Evolutionary conservation across 176 grass and related monocot species (phyloP), one percentile per base, ranked within the genome.

Genomic region (Oryza meyeriana): DNA sequence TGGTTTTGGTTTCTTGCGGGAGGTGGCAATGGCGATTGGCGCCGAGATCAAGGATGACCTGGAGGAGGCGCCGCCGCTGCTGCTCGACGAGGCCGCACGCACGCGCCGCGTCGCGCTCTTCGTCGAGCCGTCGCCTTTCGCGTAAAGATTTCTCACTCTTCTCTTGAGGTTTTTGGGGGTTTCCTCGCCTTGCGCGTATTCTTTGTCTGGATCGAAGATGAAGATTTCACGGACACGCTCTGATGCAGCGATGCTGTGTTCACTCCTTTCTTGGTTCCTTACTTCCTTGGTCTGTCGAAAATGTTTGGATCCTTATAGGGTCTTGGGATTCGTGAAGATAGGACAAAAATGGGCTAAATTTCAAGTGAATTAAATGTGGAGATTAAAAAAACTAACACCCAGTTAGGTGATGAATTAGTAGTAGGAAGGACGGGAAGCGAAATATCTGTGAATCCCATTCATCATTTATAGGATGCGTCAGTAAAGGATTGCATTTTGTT

Each of bases 101-200:
- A 81, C 91, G 4, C 87, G 91, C n/a, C 87, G 91, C 61, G 58
- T 93, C 75, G 91, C 91, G 18, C 91, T 93, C 38, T 93, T 93
- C 77, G 84, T 93, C 33, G 91, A 93, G 84, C 91, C 91, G 10
- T 93, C 91, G 10, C 91, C 91, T 12, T 93, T 93, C 76, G 91
- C 87, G 87, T 93, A 59, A 58, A 80, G 4, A 9, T 28, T 28
- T 31, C 6, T 7, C 34, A 4, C 66, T 16, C 0, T 24, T 48
- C 6, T 18, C 42, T 22, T 24, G n/a, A n/a, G n/a, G n/a, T n/a
- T n/a, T n/a, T n/a, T 28, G 6, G 36, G 9, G 38, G 4, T 2
- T 62, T 76, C 4, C 39, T 72, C 48, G n/a, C 11, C 24, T 22
- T 69, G 13, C 27, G 34, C 16, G 28, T 27, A 75, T 75, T 76